These are phyloP conservation scores for Lanmaoa pseudosensibilis DNA, from an alignment of 768 basidiomycete genomes.

Conservation along the genomic window DNA sequence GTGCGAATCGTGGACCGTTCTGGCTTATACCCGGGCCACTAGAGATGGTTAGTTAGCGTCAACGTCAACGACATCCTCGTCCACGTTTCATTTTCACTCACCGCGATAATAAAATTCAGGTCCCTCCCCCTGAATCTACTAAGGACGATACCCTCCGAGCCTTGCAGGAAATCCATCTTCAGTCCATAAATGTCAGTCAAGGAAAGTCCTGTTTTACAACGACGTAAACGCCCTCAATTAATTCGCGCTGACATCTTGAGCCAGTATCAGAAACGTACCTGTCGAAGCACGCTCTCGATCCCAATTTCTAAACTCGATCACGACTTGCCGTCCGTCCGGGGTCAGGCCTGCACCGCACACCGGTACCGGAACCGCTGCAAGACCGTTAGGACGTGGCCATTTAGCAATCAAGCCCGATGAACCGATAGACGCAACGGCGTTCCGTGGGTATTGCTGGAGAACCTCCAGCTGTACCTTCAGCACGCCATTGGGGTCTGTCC, in stretches of 20 bases:
- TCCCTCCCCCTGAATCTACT: too few species aligned
- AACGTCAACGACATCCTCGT: not conserved
- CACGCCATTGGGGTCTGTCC: not conserved
- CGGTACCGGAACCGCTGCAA: not conserved
- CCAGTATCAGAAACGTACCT: slow-evolving; percentile 1
- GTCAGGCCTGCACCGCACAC: not conserved
- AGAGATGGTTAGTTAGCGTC: not conserved
- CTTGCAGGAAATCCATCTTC: not conserved
- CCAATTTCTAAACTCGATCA: slow-evolving; percentile 5
- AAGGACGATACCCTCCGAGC: not conserved
- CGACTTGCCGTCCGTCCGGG: too few species aligned
- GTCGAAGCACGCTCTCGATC: not conserved
- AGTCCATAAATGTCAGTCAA: not conserved
- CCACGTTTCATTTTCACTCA: not conserved
- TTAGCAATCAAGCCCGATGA: not conserved
- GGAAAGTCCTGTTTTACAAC: not conserved
- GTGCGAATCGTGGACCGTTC: not conserved
- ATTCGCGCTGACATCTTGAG: not conserved
- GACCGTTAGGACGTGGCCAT: not conserved
- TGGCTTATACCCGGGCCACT: slow-evolving; percentile 13
- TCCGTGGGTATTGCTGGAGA: not conserved
- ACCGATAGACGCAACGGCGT: not conserved
- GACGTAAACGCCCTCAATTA: not conserved
- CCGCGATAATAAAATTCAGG: not conserved
- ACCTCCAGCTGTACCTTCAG: not conserved